A percentile compares a stretch with the other conserved stretches of the same genome.
phyloP scores from a whole-genome alignment of 2,329 filamentous ascomycete species.

The Talaromyces sp. region DNA sequence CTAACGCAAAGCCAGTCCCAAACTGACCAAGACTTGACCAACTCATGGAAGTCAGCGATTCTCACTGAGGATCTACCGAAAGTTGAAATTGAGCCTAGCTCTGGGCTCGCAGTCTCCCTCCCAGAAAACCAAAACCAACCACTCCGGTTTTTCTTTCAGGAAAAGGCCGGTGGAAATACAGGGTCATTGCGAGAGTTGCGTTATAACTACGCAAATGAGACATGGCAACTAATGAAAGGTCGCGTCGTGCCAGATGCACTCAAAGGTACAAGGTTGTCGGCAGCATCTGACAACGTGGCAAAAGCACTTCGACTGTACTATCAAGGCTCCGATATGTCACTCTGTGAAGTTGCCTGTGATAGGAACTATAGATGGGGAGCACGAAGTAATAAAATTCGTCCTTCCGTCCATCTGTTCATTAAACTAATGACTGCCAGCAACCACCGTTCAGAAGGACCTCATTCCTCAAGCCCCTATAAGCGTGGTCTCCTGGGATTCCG shows the following conservation, averaged over 20 bases:
- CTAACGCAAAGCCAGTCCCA: too few relatives aligned
- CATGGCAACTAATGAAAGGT: background rate
- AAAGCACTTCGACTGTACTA: background rate
- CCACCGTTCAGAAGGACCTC: background rate
- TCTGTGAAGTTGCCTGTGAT: background rate
- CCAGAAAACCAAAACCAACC: background rate
- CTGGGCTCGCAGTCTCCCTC: background rate
- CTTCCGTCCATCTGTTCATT: background rate
- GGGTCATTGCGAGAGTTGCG: background rate
- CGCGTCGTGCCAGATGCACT: background rate
- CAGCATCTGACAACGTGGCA: background rate
- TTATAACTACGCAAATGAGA: background rate
- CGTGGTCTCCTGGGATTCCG: background rate
- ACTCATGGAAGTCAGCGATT: background rate
- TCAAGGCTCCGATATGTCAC: background rate
- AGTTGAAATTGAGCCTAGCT: background rate
- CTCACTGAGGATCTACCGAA: background rate
- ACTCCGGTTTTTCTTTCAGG: background rate
- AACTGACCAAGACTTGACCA: background rate
- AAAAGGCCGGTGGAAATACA: background rate
- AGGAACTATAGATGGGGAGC: background rate
- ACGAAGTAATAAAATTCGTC: background rate
- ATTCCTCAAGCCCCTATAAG: background rate
- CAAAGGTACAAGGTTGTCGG: background rate
- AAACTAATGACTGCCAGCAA: background rate